Percentiles rank a stretch among this genome's conserved stretches.
Conservation (phyloP, 371 early-diverging fungal species). For the Saksenaea vasiformis region DNA sequence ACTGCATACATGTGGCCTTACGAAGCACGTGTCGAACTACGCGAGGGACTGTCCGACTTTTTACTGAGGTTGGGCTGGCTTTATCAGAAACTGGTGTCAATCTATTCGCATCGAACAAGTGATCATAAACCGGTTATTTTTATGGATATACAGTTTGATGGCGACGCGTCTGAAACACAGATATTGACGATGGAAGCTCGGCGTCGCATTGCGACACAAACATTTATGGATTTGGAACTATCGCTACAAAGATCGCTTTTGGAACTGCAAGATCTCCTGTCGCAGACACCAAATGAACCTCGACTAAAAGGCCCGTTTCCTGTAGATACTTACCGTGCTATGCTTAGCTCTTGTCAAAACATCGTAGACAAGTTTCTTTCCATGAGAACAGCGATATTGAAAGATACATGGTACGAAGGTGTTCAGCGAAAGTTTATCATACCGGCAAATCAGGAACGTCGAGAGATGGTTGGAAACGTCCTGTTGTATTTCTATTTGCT, state of each 20-base stretch:
- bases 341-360: conserved; percentile 72
- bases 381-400: conserved; percentile 66
- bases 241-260: conserved; percentile 68
- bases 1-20: conserved; percentile 81
- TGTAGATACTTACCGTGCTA: conserved; percentile 59
- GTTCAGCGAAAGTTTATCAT: conserved; percentile 57
- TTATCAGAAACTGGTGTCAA: conserved; percentile 70
- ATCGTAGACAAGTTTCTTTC: conserved; percentile 75
- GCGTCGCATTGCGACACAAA: conserved; percentile 29
- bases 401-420: conserved; percentile 61
- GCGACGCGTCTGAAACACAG: conserved; percentile 13
- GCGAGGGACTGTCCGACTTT: conserved; percentile 68
- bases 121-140: conserved; percentile 5
- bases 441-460: conserved; percentile 59
- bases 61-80: conserved; percentile 67
- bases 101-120: conserved; percentile 50
- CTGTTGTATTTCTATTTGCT: conserved; percentile 78
- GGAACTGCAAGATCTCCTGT: conserved; percentile 60
- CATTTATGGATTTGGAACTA: conserved; percentile 74
- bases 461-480: conserved; percentile 74
- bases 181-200: conserved; percentile 20
- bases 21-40: conserved; percentile 81
- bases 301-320: conserved; percentile 87
- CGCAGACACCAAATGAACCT: conserved; percentile 81
- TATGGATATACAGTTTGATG: conserved; percentile 1